A percentile compares a stretch with the other conserved stretches of the same genome.
Conservation (phyloP, 148 eudicot species). For the Heliamphora exappendiculata region DNA sequence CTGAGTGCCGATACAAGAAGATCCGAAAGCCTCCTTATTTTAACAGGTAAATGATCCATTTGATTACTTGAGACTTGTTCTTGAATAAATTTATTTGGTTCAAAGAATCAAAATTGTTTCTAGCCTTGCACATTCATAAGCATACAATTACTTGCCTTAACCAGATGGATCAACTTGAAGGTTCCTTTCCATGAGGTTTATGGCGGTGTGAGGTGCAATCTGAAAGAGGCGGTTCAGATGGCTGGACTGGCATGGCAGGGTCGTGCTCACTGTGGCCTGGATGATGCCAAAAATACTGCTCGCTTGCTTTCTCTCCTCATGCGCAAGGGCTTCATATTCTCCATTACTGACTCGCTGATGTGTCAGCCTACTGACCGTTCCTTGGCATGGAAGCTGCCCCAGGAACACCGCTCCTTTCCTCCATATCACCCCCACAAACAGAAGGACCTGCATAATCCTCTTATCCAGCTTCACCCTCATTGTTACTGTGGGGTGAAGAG, state of each 20-base stretch:
- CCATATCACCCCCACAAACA: conserved; percentile 35
- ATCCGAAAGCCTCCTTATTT: conserved; percentile 83
- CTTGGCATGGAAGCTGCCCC: conserved; percentile 27
- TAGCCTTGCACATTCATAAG: neutral
- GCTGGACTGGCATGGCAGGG: conserved; percentile 93
- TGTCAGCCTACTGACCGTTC: conserved; percentile 38
- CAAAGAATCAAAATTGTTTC: too few species aligned
- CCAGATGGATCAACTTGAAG: conserved; percentile 93
- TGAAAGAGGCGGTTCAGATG: conserved; percentile 76
- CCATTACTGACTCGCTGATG: conserved; percentile 51
- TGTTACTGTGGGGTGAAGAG: conserved; percentile 72
- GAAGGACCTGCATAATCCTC: conserved; percentile 17
- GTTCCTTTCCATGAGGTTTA: conserved; percentile 58
- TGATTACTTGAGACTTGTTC: neutral
- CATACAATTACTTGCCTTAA: conserved; percentile 1
- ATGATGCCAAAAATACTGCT: conserved; percentile 93
- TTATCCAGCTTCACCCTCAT: conserved; percentile 30
- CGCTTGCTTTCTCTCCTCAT: conserved; percentile 58
- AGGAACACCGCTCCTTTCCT: conserved; percentile 22
- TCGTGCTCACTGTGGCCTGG: conserved; percentile 88
- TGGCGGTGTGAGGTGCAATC: conserved; percentile 55
- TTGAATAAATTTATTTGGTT: neutral
- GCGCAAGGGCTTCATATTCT: conserved; percentile 60
- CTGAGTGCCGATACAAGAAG: conserved; percentile 87
- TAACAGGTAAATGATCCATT: conserved; percentile 45